phyloP scores from a whole-genome alignment of 1,284 basidiomycete species.

The Vanrija sp. region DNA sequence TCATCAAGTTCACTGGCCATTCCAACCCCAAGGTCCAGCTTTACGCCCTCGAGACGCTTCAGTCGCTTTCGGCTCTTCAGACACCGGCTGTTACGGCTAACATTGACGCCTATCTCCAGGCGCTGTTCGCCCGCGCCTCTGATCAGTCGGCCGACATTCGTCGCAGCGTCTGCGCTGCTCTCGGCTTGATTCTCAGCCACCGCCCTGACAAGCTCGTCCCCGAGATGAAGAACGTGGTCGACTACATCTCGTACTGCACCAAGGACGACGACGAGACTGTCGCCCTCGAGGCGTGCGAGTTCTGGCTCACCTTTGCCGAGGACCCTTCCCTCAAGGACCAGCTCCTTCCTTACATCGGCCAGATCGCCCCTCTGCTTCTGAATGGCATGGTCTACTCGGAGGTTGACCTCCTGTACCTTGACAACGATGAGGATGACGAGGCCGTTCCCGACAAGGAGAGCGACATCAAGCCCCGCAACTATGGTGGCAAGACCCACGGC shows the following conservation, averaged over 20 bases:
- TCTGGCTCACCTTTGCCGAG: constrained; percentile 99
- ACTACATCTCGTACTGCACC: constrained; percentile 98
- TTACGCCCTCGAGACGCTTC: constrained; percentile 88
- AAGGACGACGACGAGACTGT: constrained; percentile 94
- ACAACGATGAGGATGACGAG: constrained; percentile 79
- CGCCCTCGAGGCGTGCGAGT: constrained; percentile 96
- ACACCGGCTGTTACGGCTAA: constrained; percentile 80
- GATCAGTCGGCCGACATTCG: constrained; percentile 91
- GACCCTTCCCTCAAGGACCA: constrained; percentile 79
- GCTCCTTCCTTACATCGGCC: constrained; percentile 76
- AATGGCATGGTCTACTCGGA: constrained; percentile 98
- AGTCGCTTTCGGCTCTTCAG: constrained; percentile 82
- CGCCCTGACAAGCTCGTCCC: constrained; percentile 96
- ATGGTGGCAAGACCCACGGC: constrained; percentile 73
- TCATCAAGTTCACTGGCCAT: constrained; percentile 80
- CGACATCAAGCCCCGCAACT: constrained; percentile 95
- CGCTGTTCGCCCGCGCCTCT: constrained; percentile 88
- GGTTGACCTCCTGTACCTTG: constrained; percentile 91
- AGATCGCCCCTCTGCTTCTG: constrained; percentile 87
- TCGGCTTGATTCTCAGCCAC: constrained; percentile 86
- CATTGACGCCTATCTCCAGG: constrained; percentile 88
- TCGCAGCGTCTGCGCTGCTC: constrained; percentile 90
- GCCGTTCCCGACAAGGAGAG: constrained; percentile 85
- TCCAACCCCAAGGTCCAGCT: constrained; percentile 69
- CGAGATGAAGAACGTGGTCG: constrained; percentile 90